A percentile compares a stretch with the other conserved stretches of the same genome.
Conservation (phyloP, 257 asterid genomes). For the Fraxinus pennsylvanica region DNA sequence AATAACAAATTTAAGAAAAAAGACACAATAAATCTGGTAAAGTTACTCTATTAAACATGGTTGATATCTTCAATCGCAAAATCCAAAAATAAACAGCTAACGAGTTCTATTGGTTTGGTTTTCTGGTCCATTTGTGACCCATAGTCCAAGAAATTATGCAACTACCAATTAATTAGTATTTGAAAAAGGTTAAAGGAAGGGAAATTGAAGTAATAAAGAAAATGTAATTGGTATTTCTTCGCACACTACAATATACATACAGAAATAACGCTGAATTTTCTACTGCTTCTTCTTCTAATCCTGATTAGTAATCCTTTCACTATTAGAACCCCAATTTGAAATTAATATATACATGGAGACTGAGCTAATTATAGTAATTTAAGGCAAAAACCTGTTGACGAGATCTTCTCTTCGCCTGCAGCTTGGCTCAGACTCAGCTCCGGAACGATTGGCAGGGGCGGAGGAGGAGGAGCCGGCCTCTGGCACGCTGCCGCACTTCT, state of each 20-base stretch:
- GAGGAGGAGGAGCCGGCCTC: not conserved
- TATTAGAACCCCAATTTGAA: not conserved
- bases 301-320: not conserved
- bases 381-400: not conserved
- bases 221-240: not conserved
- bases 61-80: not conserved
- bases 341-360: not conserved
- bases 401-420: not conserved
- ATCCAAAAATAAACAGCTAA: not conserved
- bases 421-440: not conserved
- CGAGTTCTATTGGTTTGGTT: not conserved
- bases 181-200: not conserved
- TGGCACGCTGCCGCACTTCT: slow-evolving; percentile 38
- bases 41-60: not conserved
- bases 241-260: not conserved
- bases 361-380: not conserved
- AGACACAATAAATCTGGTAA: not conserved
- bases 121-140: not conserved
- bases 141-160: not conserved
- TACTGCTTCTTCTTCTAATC: not conserved
- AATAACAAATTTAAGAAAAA: no score
- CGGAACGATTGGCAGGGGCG: not conserved
- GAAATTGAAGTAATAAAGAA: not conserved
- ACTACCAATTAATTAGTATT: not conserved
- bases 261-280: not conserved